phyloP scores from a whole-genome alignment of 2,329 filamentous ascomycete species.

The Curvularia sp. region DNA sequence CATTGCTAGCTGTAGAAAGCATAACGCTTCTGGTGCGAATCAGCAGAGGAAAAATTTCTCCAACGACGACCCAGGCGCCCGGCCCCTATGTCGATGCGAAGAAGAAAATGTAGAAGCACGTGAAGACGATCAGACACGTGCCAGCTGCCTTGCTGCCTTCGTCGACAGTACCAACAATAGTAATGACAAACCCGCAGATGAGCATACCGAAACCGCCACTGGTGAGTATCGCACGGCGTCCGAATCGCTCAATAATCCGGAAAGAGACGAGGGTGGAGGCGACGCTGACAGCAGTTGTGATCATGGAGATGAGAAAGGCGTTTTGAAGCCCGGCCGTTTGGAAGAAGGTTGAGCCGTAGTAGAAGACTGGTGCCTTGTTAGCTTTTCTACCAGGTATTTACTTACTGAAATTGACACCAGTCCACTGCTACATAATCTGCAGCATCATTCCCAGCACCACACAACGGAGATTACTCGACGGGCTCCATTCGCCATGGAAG shows the following conservation, averaged over 20 bases:
- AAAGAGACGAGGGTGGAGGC: slow-evolving; percentile 85
- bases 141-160: slow-evolving; percentile 59
- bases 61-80: slow-evolving; percentile 74
- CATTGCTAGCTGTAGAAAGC: slow-evolving; percentile 83
- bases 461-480: slow-evolving; percentile 60
- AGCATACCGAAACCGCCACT: slow-evolving; percentile 82
- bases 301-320: slow-evolving; percentile 81
- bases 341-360: slow-evolving; percentile 80
- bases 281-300: slow-evolving; percentile 90
- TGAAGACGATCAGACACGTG: slow-evolving; percentile 75
- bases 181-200: slow-evolving; percentile 85
- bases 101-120: slow-evolving; percentile 91
- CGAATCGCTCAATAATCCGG: slow-evolving; percentile 81
- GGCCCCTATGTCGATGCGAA: slow-evolving; percentile 91
- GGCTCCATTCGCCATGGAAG: slow-evolving; percentile 63
- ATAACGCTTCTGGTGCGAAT: slow-evolving; percentile 88
- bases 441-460: slow-evolving; percentile 57
- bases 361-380: slow-evolving; percentile 35
- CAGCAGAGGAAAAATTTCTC: slow-evolving; percentile 88
- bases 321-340: slow-evolving; percentile 76
- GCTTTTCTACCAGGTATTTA: neutral
- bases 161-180: slow-evolving; percentile 63
- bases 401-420: slow-evolving; percentile 80
- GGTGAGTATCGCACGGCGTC: slow-evolving; percentile 81
- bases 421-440: slow-evolving; percentile 66